Evolutionary conservation across 2,329 filamentous ascomycete genomes (phyloP).

Genomic region (Colletotrichum destructivum): DNA sequence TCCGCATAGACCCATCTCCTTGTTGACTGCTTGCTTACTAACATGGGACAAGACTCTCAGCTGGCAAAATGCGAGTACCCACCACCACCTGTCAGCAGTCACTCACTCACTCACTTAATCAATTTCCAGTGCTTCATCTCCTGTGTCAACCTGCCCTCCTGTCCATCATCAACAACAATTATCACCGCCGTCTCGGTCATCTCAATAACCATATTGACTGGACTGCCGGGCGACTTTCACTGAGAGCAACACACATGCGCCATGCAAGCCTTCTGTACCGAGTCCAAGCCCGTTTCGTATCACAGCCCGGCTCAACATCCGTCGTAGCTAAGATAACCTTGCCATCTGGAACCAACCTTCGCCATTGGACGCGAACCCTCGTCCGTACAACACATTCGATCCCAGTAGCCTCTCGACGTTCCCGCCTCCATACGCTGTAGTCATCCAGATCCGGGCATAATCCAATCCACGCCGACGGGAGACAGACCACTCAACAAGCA

Average conservation of each 20-base stretch:
- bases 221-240: neutral
- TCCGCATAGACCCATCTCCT: too few relatives aligned
- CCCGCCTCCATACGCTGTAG: neutral
- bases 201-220: neutral
- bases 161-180: too few relatives aligned
- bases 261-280: slow-evolving; percentile 3
- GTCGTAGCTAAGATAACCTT: neutral
- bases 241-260: neutral
- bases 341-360: neutral
- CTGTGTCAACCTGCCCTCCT: too few relatives aligned
- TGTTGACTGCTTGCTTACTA: too few relatives aligned
- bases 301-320: slow-evolving; percentile 12
- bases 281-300: slow-evolving; percentile 32
- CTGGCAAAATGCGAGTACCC: too few relatives aligned
- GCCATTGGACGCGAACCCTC: neutral
- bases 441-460: neutral
- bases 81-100: too few relatives aligned
- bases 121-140: too few relatives aligned
- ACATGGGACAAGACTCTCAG: too few relatives aligned
- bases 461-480: neutral
- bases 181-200: neutral
- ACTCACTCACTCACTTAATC: too few relatives aligned
- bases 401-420: neutral
- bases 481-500: neutral
- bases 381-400: neutral